Evolutionary conservation across 176 grass and related monocot species (phyloP).

Genomic region (Pharus latifolius): DNA sequence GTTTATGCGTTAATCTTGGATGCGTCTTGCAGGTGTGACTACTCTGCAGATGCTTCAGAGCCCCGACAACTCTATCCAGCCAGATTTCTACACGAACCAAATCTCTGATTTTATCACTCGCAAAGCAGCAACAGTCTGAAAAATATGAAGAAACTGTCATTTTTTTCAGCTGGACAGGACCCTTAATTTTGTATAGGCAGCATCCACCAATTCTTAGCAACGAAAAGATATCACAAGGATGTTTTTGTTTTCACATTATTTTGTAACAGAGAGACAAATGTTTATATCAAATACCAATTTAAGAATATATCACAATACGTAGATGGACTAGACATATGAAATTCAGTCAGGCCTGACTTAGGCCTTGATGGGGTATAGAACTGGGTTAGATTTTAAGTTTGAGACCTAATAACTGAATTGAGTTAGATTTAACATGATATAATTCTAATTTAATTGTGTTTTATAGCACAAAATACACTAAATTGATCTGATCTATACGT

Average conservation of each 20-base stretch:
- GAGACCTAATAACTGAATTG: no score
- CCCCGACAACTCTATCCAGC: conserved; percentile 75
- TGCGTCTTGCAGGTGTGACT: conserved; percentile 65
- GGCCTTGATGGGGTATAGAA: no score
- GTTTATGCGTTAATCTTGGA: not conserved
- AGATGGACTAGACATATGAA: no score
- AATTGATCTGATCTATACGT: no score
- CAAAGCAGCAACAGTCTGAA: conserved; percentile 74
- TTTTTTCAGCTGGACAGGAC: conserved; percentile 4
- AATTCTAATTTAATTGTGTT: no score
- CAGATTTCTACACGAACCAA: conserved; percentile 91
- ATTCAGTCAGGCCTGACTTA: no score
- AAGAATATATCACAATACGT: not conserved
- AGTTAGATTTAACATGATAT: no score
- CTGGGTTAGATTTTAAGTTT: no score
- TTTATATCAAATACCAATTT: conserved; percentile 10
- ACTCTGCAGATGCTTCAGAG: conserved; percentile 71
- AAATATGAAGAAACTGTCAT: not conserved
- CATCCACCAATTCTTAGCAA: conserved; percentile 10
- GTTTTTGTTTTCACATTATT: conserved; percentile 7
- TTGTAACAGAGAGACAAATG: not conserved
- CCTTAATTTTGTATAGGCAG: conserved; percentile 5
- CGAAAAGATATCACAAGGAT: not conserved
- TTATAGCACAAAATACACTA: no score
- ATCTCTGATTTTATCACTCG: conserved; percentile 80